phyloP scores from a whole-genome alignment of 2,329 filamentous ascomycete genomes.

The Didymella sp. region DNA sequence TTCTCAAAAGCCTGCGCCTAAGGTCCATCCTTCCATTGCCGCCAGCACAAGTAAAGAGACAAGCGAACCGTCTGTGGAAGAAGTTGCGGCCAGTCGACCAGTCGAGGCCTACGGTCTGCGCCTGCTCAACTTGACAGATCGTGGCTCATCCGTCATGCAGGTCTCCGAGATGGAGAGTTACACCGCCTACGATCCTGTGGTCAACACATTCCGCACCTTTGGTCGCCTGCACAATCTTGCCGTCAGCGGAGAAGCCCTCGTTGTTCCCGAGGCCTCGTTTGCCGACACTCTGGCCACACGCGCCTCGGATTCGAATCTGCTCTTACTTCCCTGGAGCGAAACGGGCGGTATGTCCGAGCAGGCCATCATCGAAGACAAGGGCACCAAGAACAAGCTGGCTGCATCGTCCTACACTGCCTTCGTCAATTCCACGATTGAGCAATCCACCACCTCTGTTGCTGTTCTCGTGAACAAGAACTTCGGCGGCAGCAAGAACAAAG shows the following conservation, averaged over 20 bases:
- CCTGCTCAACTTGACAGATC: conserved; percentile 85
- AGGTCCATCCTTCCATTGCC: conserved; percentile 48
- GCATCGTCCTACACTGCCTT: conserved; percentile 74
- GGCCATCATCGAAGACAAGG: conserved; percentile 56
- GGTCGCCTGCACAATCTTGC: conserved; percentile 83
- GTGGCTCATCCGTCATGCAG: conserved; percentile 94
- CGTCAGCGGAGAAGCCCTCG: conserved; percentile 79
- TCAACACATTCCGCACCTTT: conserved; percentile 90
- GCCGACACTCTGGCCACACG: conserved; percentile 77
- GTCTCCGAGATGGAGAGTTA: conserved; percentile 81
- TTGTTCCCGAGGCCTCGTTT: conserved; percentile 79
- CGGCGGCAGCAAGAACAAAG: conserved; percentile 56
- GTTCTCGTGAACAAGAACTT: conserved; percentile 80
- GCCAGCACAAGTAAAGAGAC: conserved; percentile 35
- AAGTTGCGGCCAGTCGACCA: conserved; percentile 51
- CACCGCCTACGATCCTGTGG: conserved; percentile 73
- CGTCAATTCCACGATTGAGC: conserved; percentile 70
- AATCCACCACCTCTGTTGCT: conserved; percentile 71
- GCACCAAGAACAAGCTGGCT: conserved; percentile 64
- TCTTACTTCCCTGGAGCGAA: conserved; percentile 90
- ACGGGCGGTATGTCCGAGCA: conserved; percentile 77
- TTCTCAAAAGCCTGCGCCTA: conserved; percentile 50
- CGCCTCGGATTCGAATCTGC: conserved; percentile 66
- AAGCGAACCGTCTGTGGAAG: conserved; percentile 25
- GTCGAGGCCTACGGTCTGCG: conserved; percentile 84